Conservation (phyloP, 495 filamentous ascomycete genomes). For the Choiromyces venosus region DNA sequence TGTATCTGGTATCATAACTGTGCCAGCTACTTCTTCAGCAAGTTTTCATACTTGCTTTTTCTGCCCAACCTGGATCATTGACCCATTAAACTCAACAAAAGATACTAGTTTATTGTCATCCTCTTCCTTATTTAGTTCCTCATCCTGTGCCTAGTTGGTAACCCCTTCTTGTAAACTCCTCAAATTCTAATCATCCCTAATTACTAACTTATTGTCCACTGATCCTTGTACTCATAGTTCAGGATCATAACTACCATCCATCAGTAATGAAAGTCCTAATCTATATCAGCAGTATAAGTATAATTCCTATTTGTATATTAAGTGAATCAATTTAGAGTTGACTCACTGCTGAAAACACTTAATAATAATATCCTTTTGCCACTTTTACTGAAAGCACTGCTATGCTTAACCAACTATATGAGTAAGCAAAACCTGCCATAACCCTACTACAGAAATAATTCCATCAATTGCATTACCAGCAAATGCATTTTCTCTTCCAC, state of each 20-base stretch:
- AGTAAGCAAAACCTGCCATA: too few species aligned
- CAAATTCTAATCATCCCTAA: background rate
- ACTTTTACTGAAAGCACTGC: too few species aligned
- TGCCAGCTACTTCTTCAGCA: too few species aligned
- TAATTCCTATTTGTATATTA: too few species aligned
- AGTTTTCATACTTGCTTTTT: background rate
- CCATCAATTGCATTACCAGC: too few species aligned
- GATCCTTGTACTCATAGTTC: constrained; percentile 6
- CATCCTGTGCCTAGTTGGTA: background rate
- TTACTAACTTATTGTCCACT: background rate
- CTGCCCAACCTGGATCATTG: constrained; percentile 1
- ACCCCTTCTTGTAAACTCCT: background rate
- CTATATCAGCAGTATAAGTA: background rate
- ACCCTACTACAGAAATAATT: too few species aligned
- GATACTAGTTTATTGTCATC: constrained; percentile 6
- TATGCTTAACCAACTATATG: too few species aligned
- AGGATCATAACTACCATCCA: constrained; percentile 7
- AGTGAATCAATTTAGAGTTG: too few species aligned
- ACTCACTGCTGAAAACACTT: too few species aligned
- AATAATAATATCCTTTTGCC: too few species aligned
- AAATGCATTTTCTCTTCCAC: too few species aligned
- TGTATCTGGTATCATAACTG: too few species aligned
- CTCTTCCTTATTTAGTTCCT: constrained; percentile 1
- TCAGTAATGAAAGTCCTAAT: constrained; percentile 1
- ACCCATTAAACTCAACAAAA: constrained; percentile 7